These are phyloP conservation scores for Cubamyces sp. DNA, from an alignment of 768 basidiomycete genomes.

Conservation along the genomic window DNA sequence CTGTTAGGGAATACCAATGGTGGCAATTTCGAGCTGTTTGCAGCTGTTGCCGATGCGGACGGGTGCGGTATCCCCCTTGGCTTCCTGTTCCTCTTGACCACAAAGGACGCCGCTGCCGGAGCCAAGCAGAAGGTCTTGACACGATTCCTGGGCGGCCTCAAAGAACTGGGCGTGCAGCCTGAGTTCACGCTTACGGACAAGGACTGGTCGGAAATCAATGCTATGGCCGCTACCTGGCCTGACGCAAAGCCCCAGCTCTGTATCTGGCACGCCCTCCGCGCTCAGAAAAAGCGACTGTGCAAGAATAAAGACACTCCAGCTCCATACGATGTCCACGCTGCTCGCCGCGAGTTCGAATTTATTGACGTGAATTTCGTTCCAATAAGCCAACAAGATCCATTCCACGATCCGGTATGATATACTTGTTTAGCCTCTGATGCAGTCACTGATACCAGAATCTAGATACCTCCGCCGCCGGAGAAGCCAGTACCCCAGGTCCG, in stretches of 20 bases:
- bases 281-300: constrained; percentile 37
- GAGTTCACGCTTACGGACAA: constrained; percentile 39
- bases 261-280: constrained; percentile 41
- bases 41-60: constrained; percentile 38
- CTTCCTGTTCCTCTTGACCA: constrained; percentile 29
- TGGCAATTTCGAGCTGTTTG: constrained; percentile 38
- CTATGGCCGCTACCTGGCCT: constrained; percentile 33
- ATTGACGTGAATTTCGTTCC: not conserved
- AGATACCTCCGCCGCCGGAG: constrained; percentile 11
- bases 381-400: not conserved
- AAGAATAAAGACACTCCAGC: constrained; percentile 33
- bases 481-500: constrained; percentile 5
- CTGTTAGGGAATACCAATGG: constrained; percentile 40
- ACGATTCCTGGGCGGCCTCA: constrained; percentile 32
- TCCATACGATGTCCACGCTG: constrained; percentile 34
- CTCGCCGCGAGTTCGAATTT: constrained; percentile 6
- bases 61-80: constrained; percentile 40
- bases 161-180: constrained; percentile 30
- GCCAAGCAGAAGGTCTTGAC: constrained; percentile 36
- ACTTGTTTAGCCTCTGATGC: not conserved
- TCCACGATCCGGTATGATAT: not conserved
- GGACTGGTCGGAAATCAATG: constrained; percentile 40
- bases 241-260: constrained; percentile 44
- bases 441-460: not conserved
- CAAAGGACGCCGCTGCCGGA: constrained; percentile 21